Conservation (phyloP, 2,329 filamentous ascomycete genomes). For the Pestalotiopsis sp. region DNA sequence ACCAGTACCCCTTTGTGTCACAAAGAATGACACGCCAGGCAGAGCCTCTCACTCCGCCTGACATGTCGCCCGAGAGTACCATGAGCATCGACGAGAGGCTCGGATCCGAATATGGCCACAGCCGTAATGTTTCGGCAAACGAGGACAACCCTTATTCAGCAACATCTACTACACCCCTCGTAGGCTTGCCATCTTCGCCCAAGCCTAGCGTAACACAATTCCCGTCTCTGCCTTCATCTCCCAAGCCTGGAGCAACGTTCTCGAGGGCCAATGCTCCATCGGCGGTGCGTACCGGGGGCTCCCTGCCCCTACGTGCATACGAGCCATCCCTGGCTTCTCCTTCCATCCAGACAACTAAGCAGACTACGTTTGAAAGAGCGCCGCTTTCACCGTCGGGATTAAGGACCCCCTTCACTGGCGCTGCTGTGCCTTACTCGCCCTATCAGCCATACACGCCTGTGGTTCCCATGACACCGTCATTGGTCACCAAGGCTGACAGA, state of each 20-base stretch:
- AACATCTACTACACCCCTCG: constrained; percentile 50
- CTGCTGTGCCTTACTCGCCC: constrained; percentile 71
- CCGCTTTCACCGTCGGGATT: constrained; percentile 60
- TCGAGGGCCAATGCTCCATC: constrained; percentile 51
- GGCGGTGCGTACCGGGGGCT: constrained; percentile 59
- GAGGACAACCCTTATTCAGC: constrained; percentile 56
- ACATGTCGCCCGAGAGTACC: constrained; percentile 49
- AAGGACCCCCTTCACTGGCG: constrained; percentile 65
- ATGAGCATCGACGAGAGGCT: constrained; percentile 62
- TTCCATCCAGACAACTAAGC: constrained; percentile 57
- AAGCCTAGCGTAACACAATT: constrained; percentile 39
- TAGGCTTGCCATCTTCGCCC: constrained; percentile 53
- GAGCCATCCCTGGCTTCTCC: constrained; percentile 60
- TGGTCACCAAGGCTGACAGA: constrained; percentile 72
- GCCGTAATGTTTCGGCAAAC: constrained; percentile 41
- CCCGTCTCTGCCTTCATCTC: constrained; percentile 38
- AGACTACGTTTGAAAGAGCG: constrained; percentile 65
- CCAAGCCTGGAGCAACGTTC: constrained; percentile 35
- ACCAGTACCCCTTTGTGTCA: constrained; percentile 43
- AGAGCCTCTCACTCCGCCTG: constrained; percentile 49
- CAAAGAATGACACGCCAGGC: constrained; percentile 34
- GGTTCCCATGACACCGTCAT: constrained; percentile 75
- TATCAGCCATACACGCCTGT: constrained; percentile 81
- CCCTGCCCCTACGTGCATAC: constrained; percentile 64
- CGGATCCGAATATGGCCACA: constrained; percentile 41